Evolutionary conservation across 2,329 filamentous ascomycete genomes (phyloP).

Genomic region (Metarhizium guizhouense): DNA sequence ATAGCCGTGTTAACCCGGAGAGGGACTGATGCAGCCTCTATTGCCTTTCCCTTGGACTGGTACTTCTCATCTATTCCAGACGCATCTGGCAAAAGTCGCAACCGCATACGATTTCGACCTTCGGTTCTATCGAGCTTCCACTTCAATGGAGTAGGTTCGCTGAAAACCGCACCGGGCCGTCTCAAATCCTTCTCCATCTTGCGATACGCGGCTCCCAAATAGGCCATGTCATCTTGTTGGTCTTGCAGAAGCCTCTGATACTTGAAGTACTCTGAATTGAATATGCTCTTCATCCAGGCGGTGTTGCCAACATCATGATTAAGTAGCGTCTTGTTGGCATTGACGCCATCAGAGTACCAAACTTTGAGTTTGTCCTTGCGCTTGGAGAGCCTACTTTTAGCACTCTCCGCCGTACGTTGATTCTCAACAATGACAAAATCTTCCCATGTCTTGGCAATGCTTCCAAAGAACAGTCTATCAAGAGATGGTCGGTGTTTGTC

Average conservation of each 20-base stretch:
- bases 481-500: constrained; percentile 71
- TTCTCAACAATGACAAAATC: constrained; percentile 81
- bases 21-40: constrained; percentile 28
- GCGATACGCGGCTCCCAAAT: constrained; percentile 64
- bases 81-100: constrained; percentile 75
- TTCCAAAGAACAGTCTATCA: constrained; percentile 73
- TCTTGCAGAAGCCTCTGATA: constrained; percentile 85
- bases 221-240: constrained; percentile 80
- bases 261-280: constrained; percentile 83
- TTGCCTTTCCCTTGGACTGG: constrained; percentile 69
- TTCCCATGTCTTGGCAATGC: constrained; percentile 77
- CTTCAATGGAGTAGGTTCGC: constrained; percentile 53
- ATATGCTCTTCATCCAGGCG: constrained; percentile 94
- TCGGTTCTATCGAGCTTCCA: constrained; percentile 97
- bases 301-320: constrained; percentile 82
- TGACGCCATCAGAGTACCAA: constrained; percentile 65
- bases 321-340: constrained; percentile 61
- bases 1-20: constrained; percentile 24
- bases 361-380: constrained; percentile 74
- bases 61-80: constrained; percentile 62
- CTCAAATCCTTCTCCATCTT: constrained; percentile 72
- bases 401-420: constrained; percentile 65
- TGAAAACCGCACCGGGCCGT: constrained; percentile 74
- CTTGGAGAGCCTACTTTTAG: constrained; percentile 59
- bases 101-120: constrained; percentile 87